Conservation (phyloP, 2,329 filamentous ascomycete species). For the Aspergillus fumigatus region DNA sequence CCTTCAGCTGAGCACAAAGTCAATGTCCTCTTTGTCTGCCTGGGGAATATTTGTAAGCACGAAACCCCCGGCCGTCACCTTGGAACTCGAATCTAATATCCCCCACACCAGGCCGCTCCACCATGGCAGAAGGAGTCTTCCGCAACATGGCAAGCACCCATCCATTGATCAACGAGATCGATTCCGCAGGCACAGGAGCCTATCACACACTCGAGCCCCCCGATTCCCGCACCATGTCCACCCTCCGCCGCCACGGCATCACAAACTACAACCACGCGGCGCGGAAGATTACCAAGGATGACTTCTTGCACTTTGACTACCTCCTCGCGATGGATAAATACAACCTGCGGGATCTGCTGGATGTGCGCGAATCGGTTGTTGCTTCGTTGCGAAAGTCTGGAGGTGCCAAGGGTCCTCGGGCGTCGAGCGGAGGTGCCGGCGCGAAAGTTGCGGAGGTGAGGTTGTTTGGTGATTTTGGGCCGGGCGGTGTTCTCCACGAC, state of each 20-base stretch:
- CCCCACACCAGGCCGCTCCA: slow-evolving; percentile 58
- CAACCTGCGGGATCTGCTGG: slow-evolving; percentile 68
- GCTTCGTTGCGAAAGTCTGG: slow-evolving; percentile 42
- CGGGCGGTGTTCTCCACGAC: slow-evolving; percentile 41
- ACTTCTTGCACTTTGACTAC: slow-evolving; percentile 86
- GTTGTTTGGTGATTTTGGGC: slow-evolving; percentile 81
- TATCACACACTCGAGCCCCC: slow-evolving; percentile 77
- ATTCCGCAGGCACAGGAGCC: slow-evolving; percentile 85
- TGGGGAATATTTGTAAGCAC: slow-evolving; percentile 82
- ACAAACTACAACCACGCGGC: slow-evolving; percentile 71
- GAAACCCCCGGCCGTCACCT: slow-evolving; percentile 2
- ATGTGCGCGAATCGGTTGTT: slow-evolving; percentile 52
- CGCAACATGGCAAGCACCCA: slow-evolving; percentile 60
- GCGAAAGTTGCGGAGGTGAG: slow-evolving; percentile 54
- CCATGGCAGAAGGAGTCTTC: slow-evolving; percentile 96
- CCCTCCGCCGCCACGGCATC: slow-evolving; percentile 69
- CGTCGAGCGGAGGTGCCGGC: slow-evolving; percentile 26
- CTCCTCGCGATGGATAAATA: slow-evolving; percentile 89
- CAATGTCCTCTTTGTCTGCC: slow-evolving; percentile 88
- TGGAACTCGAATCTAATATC: slow-evolving; percentile 4
- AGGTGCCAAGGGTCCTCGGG: slow-evolving; percentile 31
- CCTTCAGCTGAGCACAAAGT: slow-evolving; percentile 32
- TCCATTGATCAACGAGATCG: slow-evolving; percentile 62
- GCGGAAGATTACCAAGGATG: slow-evolving; percentile 64
- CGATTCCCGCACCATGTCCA: slow-evolving; percentile 78